Evolutionary conservation across 257 asterid species (phyloP).

Genomic region (Primulina eburnea): DNA sequence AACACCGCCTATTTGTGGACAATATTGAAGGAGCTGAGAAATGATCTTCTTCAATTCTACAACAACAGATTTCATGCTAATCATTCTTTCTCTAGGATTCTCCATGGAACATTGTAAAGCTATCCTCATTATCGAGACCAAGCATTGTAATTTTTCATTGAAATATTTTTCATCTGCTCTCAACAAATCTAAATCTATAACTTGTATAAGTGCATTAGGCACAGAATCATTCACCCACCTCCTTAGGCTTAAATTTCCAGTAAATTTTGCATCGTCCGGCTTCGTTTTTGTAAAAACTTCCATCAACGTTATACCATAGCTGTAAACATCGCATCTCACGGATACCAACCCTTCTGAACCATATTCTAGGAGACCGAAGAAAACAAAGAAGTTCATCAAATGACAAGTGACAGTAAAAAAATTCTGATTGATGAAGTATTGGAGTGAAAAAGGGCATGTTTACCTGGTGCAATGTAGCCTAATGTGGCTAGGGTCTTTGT

Average conservation of each 20-base stretch:
- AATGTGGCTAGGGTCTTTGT: conserved; percentile 23
- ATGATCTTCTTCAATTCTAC: conserved; percentile 18
- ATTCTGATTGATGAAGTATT: not conserved
- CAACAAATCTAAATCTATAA: conserved; percentile 26
- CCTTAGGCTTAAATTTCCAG: conserved; percentile 22
- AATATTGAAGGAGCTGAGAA: not conserved
- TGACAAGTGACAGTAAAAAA: not conserved
- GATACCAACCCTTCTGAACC: conserved; percentile 31
- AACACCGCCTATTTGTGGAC: not conserved
- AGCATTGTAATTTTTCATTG: conserved; percentile 17
- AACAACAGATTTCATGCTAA: conserved; percentile 23
- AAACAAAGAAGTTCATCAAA: not conserved
- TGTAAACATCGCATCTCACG: conserved; percentile 24
- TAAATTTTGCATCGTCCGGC: conserved; percentile 19
- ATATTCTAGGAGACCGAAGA: conserved; percentile 15
- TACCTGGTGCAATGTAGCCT: conserved; percentile 30
- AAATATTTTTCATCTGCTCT: conserved; percentile 13
- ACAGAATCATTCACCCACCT: conserved; percentile 14
- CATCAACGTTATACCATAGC: conserved; percentile 29
- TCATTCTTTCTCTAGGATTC: conserved; percentile 16
- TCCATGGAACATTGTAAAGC: conserved; percentile 27
- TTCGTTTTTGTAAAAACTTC: conserved; percentile 26
- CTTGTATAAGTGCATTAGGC: conserved; percentile 18
- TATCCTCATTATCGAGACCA: conserved; percentile 29
- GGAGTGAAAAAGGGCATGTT: not conserved